phyloP scores from a whole-genome alignment of 1,284 basidiomycete genomes.

The Rhizopogon parksii region DNA sequence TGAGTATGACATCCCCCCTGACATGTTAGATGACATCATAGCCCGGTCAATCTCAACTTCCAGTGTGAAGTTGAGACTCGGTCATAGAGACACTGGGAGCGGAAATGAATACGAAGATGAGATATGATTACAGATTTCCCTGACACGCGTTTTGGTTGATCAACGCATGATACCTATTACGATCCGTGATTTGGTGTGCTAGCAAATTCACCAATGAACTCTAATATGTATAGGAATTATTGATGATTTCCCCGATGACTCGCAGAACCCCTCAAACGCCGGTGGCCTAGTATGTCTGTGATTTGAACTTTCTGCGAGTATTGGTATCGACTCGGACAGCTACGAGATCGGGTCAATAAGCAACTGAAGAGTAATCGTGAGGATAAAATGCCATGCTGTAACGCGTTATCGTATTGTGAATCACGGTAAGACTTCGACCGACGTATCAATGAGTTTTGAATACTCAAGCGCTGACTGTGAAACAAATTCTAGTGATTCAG shows the following conservation, averaged over 20 bases:
- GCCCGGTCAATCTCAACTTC: conserved; percentile 37
- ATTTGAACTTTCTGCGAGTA: no score
- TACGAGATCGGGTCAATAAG: not conserved
- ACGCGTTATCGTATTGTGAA: not conserved
- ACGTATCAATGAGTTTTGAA: not conserved
- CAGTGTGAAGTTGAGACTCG: conserved; percentile 16
- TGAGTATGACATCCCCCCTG: conserved; percentile 61
- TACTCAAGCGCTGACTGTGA: no score
- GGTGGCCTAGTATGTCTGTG: no score
- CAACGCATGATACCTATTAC: not conserved
- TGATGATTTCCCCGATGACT: not conserved
- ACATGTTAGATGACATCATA: conserved; percentile 63
- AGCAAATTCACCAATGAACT: no score
- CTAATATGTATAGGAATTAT: no score
- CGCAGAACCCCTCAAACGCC: not conserved
- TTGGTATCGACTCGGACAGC: no score
- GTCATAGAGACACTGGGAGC: conserved; percentile 12
- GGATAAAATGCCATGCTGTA: not conserved
- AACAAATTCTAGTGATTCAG: not conserved
- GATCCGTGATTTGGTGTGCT: not conserved
- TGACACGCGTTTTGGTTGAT: not conserved
- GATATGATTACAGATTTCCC: conserved; percentile 13
- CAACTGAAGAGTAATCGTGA: not conserved
- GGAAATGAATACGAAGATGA: conserved; percentile 26
- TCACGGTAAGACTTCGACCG: not conserved